Base-by-base conservation (phyloP, 371 early-diverging fungal species). In the Mortierella sp. region DNA sequence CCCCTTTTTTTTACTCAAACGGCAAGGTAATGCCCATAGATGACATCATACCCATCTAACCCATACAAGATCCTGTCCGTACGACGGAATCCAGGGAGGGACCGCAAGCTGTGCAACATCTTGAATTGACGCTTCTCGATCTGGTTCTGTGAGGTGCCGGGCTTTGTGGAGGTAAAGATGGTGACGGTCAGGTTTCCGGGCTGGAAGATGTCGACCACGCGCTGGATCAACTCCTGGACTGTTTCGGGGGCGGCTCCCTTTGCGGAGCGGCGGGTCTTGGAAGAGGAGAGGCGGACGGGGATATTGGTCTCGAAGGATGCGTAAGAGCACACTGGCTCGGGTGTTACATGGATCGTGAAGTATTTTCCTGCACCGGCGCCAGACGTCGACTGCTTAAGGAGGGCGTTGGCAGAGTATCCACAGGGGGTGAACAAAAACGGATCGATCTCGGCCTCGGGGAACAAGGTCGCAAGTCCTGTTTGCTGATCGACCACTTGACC, bases 231-330 rank as follows among this genome's bases (percentile, higher is more conserved):
- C 3, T 68, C 68, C 1, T 41, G 38, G 11, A 68, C 68, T 5
- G 68, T 68, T 21, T 68, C 68, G 8, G 68, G 68, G 43, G 68
- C 41, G 21, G 68, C 8, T 8, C 38, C 38, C 24, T 68, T 21
- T 24, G 41, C 4, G 16, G 63, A 16, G 65, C 24, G 43, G 43
- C 24, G 68, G 21, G 35, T 29, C 32, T 60, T 60, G 63, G 63
- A 68, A 32, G 63, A 68, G 6, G 68, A 38, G 41, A 68, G 21
- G 68, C 68, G 43, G 43, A 68, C 68, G 68, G 68, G 68, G 24
- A 68, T 68, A 41, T 68, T 68, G 68, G 68, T 68, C 68, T 68
- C 68, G 68, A 68, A 68, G 38, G 68, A 68, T 24, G 68, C 68
- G 41, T 41, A 68, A 0, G 68, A 68, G 68, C 68, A 68, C 8